Conservation (phyloP, 1,284 basidiomycete genomes). For the Flammula alnicola region DNA sequence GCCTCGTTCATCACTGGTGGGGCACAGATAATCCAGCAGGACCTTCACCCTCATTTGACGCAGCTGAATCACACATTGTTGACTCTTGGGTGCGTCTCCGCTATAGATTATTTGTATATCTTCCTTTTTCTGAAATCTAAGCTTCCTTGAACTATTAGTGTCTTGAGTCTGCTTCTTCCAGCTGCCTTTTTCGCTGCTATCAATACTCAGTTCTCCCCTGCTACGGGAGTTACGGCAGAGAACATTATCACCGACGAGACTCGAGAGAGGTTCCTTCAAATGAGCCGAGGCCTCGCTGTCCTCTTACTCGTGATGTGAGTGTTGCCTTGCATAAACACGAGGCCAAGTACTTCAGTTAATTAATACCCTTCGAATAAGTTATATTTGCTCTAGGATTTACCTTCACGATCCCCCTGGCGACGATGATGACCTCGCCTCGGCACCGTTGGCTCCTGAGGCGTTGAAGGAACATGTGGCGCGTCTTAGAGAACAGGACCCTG, state of each 20-base stretch:
- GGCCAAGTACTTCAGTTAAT: neutral
- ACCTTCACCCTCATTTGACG: slow-evolving; percentile 50
- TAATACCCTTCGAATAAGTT: slow-evolving; percentile 41
- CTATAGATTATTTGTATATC: no score
- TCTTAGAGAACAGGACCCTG: slow-evolving; percentile 49
- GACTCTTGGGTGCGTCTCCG: slow-evolving; percentile 61
- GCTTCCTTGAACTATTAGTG: slow-evolving; percentile 46
- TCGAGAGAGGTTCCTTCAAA: slow-evolving; percentile 51
- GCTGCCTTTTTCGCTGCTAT: slow-evolving; percentile 68
- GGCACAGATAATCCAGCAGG: slow-evolving; percentile 50
- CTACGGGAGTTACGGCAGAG: slow-evolving; percentile 27
- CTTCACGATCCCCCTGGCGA: slow-evolving; percentile 71
- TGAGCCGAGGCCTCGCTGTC: slow-evolving; percentile 66
- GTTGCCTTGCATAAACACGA: slow-evolving; percentile 3
- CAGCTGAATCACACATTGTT: slow-evolving; percentile 71
- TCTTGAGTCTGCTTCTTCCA: slow-evolving; percentile 64
- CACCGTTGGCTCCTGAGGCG: slow-evolving; percentile 48
- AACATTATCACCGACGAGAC: slow-evolving; percentile 46
- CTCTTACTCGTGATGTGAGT: slow-evolving; percentile 62
- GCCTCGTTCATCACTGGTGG: slow-evolving; percentile 66
- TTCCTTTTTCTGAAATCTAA: no score
- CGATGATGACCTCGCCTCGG: slow-evolving; percentile 45
- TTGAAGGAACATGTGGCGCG: slow-evolving; percentile 48
- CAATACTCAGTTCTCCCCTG: slow-evolving; percentile 39
- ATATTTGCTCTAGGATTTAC: slow-evolving; percentile 67